Evolutionary conservation across 2,329 filamentous ascomycete genomes (phyloP), one percentile per base, ranked within the genome.

Genomic region (Rugonectria rugulosa): DNA sequence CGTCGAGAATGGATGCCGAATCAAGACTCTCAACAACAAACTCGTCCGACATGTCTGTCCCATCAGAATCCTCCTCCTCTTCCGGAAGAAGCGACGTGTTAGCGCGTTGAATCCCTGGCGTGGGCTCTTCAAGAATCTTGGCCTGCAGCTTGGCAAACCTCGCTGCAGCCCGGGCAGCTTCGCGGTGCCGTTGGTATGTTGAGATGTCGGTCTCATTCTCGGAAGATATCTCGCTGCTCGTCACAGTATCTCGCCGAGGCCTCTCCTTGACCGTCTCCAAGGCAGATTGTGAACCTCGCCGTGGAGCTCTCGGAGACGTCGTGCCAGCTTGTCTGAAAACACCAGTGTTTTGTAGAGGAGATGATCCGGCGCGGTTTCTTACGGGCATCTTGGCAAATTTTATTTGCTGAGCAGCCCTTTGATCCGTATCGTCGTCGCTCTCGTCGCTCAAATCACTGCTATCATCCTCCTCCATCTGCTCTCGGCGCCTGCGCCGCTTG

Each of bases 331-430:
- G 86, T 38, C 81, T 80, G 21, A 86, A 73, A 56, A n/a, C n/a
- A n/a, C 82, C 85, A 14, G 87, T 87, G 12, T 82, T 85, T 62
- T 91, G 88, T 31, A 90, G 87, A 4, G 94, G 94, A 42, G 94
- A 97, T 1, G 93, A 97, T 10, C 91, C 94, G 21, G 93, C 91
- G 52, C 94, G 87, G 63, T 87, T 87, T 24, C 93, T 86, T 37
- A 97, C 83, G 1, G 95, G 94, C 91, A 97, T 94, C 75, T 98
- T 98, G 43, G 90, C 87, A 74, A 99, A 99, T 70, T 94, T 93
- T 72, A 98, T 97, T 72, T 96, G 91, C 70, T 96, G 91, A 3
- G 89, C 89, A 38, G 90, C 89, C 50, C 91, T 88, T 59, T 87
- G 82, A 53, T 91, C 88, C 2, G 84, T 80, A 47, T 92, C 89